Evolutionary conservation across 495 filamentous ascomycete species (phyloP), one percentile per base, ranked within the genome.

Genomic region (Tetracladium marchalianum): DNA sequence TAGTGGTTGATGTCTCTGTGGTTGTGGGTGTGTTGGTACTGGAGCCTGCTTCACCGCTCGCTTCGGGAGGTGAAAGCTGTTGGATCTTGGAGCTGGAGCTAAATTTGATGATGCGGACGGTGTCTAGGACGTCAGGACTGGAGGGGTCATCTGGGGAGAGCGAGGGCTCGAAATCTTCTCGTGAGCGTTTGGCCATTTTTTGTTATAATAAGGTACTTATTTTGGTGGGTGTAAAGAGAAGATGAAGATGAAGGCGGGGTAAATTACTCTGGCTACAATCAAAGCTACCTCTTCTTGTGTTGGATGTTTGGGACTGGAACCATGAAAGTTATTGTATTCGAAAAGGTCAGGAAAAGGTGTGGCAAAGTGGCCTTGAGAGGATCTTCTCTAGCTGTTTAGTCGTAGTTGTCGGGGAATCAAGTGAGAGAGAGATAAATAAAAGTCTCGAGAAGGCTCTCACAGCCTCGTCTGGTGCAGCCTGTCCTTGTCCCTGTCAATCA

Each of bases 141-240:
- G 31, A 39, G 19, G 47, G 46, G 24, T 47, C 46, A 27, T 49
- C 49, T 50, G 52, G 53, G 42, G 53, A 56, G 41, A 48, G 46
- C 33, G 54, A 55, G 43, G 64, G 61, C 31, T 57, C 55, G 34
- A 76, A 75, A 53, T 63, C 61, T 56, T 66, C 67, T 63, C 76
- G 66, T 60, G 71, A 72, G 60, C 78, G 79, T 65, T 83, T 83
- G 46, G 70, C 69, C 75, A 81, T 80, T 19, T 56, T 68, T 43
- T 55, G 54, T 53, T n/a, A n/a, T n/a, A n/a, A n/a, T n/a, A n/a
- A n/a, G n/a, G 24, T 38, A 32, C 42, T 16, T 27, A 27, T 27
- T 27, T 3, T 27, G 22, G 3, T 27, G 22, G 22, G n/a, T n/a
- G n/a, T n/a, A n/a, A n/a, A 27, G 22, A 27, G 22, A 27, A 27